phyloP scores from a whole-genome alignment of 2,329 filamentous ascomycete genomes.

The Botrytis porri region DNA sequence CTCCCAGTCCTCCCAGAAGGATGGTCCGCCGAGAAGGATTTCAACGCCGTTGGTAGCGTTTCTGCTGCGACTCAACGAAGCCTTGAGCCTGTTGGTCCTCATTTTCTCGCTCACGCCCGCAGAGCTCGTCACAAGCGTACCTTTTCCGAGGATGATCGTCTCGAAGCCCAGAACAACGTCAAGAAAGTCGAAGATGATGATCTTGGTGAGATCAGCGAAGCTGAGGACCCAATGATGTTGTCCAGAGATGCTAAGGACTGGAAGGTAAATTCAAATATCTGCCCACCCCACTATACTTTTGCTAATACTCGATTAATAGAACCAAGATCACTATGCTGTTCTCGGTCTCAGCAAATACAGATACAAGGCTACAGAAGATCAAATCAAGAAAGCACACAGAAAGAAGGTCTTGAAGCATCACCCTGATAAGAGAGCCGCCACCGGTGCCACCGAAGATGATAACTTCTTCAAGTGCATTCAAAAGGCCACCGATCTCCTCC shows the following conservation, averaged over 20 bases:
- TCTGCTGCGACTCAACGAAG: constrained; percentile 77
- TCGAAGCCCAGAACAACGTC: constrained; percentile 90
- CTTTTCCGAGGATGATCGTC: constrained; percentile 96
- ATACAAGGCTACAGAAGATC: constrained; percentile 88
- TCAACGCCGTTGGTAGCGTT: constrained; percentile 77
- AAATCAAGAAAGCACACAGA: constrained; percentile 98
- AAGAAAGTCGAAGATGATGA: constrained; percentile 95
- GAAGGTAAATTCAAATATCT: constrained; percentile 64
- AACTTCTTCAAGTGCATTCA: constrained; percentile 99
- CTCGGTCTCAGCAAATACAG: constrained; percentile 91
- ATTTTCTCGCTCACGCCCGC: constrained; percentile 96
- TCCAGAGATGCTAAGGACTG: constrained; percentile 96
- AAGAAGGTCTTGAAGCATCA: constrained; percentile 99
- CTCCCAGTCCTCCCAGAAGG: constrained; percentile 74
- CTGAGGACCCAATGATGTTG: constrained; percentile 89
- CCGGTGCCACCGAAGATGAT: constrained; percentile 84
- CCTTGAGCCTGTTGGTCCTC: constrained; percentile 92
- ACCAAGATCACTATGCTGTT: constrained; percentile 96
- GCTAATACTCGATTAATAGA: constrained; percentile 46
- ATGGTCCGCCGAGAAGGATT: constrained; percentile 88
- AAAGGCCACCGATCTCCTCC: constrained; percentile 90
- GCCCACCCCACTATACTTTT: not conserved
- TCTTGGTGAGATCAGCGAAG: constrained; percentile 85
- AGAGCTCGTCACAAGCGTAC: constrained; percentile 95
- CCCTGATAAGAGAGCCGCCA: constrained; percentile 96